Conservation (phyloP, 169 alveolate species). For the Plasmodium falciparum region DNA sequence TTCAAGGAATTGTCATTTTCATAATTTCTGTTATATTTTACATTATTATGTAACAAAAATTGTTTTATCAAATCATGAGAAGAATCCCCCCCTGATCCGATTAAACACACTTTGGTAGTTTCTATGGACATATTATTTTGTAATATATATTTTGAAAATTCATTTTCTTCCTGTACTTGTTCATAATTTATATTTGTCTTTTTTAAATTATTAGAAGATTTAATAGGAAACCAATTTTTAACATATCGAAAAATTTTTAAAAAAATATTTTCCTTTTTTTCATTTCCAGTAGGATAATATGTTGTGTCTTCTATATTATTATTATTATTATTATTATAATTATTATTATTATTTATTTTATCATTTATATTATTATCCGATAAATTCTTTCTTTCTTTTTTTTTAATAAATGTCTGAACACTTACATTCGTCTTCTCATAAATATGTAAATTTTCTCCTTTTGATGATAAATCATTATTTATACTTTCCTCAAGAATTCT, state of each 20-base stretch:
- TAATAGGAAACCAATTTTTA: background rate
- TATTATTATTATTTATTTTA: no score
- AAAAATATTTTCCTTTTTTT: constrained; percentile 8
- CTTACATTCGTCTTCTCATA: no score
- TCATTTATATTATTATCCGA: no score
- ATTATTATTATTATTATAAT: no score
- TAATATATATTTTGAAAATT: background rate
- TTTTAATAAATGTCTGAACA: no score
- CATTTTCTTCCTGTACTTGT: background rate
- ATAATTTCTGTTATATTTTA: background rate
- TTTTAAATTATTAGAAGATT: background rate
- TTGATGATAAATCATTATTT: no score
- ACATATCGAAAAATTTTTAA: constrained; percentile 8
- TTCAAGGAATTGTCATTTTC: background rate
- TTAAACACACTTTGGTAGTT: constrained; percentile 26
- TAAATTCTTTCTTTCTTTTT: no score
- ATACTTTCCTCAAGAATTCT: no score
- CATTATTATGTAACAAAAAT: background rate
- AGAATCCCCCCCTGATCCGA: constrained; percentile 32
- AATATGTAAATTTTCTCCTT: no score
- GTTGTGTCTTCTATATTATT: no score
- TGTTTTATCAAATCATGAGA: constrained; percentile 4
- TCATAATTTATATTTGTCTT: constrained; percentile 5
- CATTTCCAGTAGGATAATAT: background rate
- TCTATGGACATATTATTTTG: constrained; percentile 11